These are phyloP conservation scores for Aspergillus pseudoglaucus DNA, from an alignment of 2,329 filamentous ascomycete species.

Conservation along the genomic window DNA sequence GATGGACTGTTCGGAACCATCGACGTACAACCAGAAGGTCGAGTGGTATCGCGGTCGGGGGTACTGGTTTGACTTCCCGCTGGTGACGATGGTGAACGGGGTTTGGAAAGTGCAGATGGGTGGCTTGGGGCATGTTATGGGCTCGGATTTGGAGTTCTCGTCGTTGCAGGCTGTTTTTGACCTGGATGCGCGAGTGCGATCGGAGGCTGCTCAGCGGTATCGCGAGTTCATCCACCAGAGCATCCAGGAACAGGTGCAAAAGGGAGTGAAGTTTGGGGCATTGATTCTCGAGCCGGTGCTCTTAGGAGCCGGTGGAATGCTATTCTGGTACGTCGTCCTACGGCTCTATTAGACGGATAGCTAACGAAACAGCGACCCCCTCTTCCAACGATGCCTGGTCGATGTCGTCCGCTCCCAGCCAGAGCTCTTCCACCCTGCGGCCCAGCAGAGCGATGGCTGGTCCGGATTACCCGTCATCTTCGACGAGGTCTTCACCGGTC, in stretches of 20 bases:
- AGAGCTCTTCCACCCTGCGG: conserved; percentile 43
- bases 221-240: conserved; percentile 52
- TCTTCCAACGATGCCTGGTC: conserved; percentile 69
- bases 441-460: conserved; percentile 45
- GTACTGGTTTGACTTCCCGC: conserved; percentile 74
- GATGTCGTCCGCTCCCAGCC: conserved; percentile 57
- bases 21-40: conserved; percentile 70
- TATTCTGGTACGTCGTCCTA: conserved; percentile 59
- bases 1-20: conserved; percentile 78
- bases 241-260: conserved; percentile 47
- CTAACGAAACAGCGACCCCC: conserved; percentile 55
- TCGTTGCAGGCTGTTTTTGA: conserved; percentile 57
- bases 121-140: conserved; percentile 38
- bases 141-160: conserved; percentile 40
- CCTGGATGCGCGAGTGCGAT: conserved; percentile 42
- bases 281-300: conserved; percentile 75
- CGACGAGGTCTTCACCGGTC: conserved; percentile 81
- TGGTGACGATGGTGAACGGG: conserved; percentile 60
- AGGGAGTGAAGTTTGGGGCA: conserved; percentile 64
- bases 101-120: conserved; percentile 60
- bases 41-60: conserved; percentile 80
- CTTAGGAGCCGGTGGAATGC: conserved; percentile 77
- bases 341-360: background rate
- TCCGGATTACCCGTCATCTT: conserved; percentile 70
- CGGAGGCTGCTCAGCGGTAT: conserved; percentile 49